Evolutionary conservation across 768 basidiomycete genomes (phyloP).

Genomic region (Cantharellus cinnabarinus): DNA sequence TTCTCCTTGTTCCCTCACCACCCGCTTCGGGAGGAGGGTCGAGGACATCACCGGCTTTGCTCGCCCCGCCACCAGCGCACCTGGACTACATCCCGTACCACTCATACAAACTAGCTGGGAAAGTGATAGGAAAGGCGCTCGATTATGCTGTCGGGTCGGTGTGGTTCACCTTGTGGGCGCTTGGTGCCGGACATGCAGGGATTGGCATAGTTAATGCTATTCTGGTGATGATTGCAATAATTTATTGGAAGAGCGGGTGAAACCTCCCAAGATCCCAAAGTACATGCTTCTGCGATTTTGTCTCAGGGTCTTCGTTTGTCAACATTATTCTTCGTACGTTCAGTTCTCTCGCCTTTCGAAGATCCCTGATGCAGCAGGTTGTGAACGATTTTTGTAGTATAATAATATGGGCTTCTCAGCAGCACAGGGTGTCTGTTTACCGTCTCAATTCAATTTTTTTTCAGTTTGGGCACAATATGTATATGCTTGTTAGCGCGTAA

Average conservation of each 20-base stretch:
- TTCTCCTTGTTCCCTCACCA: slow-evolving; percentile 34
- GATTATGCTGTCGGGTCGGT: slow-evolving; percentile 58
- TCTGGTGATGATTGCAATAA: slow-evolving; percentile 27
- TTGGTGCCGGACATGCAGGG: slow-evolving; percentile 58
- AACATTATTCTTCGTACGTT: too few relatives aligned
- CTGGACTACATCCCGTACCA: slow-evolving; percentile 14
- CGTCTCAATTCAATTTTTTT: too few relatives aligned
- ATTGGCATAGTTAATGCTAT: slow-evolving; percentile 55
- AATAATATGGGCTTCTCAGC: too few relatives aligned
- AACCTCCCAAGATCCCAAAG: neutral
- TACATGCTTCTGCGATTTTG: too few relatives aligned
- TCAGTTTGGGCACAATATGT: too few relatives aligned
- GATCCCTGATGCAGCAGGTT: too few relatives aligned
- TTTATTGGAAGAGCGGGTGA: slow-evolving; percentile 6
- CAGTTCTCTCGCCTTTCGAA: too few relatives aligned
- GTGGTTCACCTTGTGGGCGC: slow-evolving; percentile 56
- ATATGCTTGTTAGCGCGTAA: too few relatives aligned
- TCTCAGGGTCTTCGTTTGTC: too few relatives aligned
- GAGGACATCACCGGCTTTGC: neutral
- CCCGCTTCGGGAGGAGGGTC: neutral
- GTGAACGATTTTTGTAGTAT: too few relatives aligned
- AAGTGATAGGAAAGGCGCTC: slow-evolving; percentile 37
- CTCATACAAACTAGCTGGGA: slow-evolving; percentile 27
- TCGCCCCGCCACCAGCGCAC: slow-evolving; percentile 10
- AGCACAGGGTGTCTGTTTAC: too few relatives aligned